Percentiles rank a stretch among this genome's conserved stretches.
Conservation (phyloP, 352 stramenopile genomes). For the Pythium coloratum region DNA sequence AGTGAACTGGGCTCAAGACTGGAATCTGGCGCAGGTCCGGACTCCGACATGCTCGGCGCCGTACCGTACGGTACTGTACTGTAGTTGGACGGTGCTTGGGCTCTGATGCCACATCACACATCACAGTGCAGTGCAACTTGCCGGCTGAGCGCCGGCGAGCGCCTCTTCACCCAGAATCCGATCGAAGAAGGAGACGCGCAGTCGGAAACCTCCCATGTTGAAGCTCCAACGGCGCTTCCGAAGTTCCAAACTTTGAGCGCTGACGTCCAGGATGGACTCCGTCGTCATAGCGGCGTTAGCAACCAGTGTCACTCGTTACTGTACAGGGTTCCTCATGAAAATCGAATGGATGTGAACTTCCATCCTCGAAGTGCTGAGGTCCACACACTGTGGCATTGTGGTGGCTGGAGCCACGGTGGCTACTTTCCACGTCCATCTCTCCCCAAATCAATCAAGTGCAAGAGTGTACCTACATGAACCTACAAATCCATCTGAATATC, state of each 20-base stretch:
- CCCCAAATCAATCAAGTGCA: neutral
- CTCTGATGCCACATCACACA: neutral
- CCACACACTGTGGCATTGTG: neutral
- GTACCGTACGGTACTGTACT: neutral
- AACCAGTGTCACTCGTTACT: no score
- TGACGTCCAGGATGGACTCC: no score
- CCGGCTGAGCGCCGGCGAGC: no score
- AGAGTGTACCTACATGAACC: neutral
- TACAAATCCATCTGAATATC: slow-evolving; percentile 2
- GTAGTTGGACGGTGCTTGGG: neutral
- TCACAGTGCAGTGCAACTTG: no score
- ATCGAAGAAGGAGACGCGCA: no score
- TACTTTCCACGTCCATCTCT: neutral
- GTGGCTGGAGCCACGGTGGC: neutral
- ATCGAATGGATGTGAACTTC: slow-evolving; percentile 4
- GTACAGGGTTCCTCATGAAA: neutral
- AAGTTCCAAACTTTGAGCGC: no score
- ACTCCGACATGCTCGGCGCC: neutral
- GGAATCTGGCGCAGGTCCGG: neutral
- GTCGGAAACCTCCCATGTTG: no score
- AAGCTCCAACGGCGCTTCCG: no score
- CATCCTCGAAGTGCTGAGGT: neutral
- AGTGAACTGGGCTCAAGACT: neutral
- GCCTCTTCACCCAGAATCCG: no score
- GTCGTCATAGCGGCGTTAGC: no score